Conservation (phyloP, 352 stramenopile species). For the Phytophthora uliginosa region DNA sequence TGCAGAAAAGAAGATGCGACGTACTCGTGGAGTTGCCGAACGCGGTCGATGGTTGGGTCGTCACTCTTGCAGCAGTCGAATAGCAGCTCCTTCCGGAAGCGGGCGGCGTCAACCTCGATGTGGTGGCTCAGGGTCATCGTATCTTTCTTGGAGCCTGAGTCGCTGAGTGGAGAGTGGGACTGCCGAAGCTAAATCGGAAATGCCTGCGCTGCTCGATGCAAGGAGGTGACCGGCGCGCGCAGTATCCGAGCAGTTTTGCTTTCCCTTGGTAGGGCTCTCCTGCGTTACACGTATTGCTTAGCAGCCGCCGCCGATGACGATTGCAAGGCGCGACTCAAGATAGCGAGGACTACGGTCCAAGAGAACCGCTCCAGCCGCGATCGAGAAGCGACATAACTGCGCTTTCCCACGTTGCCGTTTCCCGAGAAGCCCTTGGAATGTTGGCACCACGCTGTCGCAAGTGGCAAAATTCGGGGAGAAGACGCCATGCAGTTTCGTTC, state of each 20-base stretch:
- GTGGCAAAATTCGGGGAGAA: conserved; percentile 24
- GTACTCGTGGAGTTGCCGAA: conserved; percentile 47
- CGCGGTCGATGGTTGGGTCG: conserved; percentile 28
- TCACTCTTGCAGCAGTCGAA: conserved; percentile 48
- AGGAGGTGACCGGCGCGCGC: background rate
- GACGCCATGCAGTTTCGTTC: conserved; percentile 19
- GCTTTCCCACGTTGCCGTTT: conserved; percentile 15
- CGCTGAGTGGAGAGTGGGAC: conserved; percentile 16
- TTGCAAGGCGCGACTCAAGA: conserved; percentile 8
- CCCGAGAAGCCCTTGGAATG: conserved; percentile 6
- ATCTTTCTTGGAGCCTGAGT: conserved; percentile 9
- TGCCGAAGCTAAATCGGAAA: conserved; percentile 16
- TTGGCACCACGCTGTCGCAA: conserved; percentile 9
- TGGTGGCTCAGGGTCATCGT: conserved; percentile 32
- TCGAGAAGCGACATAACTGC: conserved; percentile 19
- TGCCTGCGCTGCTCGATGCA: background rate
- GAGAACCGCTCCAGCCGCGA: conserved; percentile 3
- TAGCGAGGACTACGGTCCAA: conserved; percentile 7
- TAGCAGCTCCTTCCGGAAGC: conserved; percentile 41
- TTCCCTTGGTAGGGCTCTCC: conserved; percentile 2
- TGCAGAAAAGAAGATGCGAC: conserved; percentile 3
- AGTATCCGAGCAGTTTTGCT: conserved; percentile 26
- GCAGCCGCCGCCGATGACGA: conserved; percentile 27
- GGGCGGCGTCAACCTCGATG: conserved; percentile 24
- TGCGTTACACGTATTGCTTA: conserved; percentile 8